Evolutionary conservation across 1,139 yeast genomes (phyloP).

Genomic region (Wickerhamomyces sp.): DNA sequence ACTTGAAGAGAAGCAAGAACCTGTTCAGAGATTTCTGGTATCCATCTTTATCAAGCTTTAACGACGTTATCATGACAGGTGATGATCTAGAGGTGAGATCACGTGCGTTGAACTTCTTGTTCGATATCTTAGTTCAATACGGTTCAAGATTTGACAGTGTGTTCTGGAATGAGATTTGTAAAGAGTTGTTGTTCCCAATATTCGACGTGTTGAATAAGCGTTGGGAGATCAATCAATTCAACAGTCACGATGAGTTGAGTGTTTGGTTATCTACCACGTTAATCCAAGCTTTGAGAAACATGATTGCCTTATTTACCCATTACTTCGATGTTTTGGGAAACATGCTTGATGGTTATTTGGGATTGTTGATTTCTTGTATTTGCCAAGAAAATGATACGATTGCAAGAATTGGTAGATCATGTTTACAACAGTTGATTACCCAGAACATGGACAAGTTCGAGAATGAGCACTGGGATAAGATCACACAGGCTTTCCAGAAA

Average conservation of each 20-base stretch:
- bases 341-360: constrained; percentile 73
- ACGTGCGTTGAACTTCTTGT: constrained; percentile 75
- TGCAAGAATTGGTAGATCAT: constrained; percentile 88
- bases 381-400: constrained; percentile 97
- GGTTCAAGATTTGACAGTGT: constrained; percentile 69
- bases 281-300: constrained; percentile 88
- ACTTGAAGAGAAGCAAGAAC: constrained; percentile 30
- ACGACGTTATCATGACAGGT: constrained; percentile 87
- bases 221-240: constrained; percentile 66
- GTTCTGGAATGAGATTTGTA: constrained; percentile 82
- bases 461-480: constrained; percentile 67
- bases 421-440: constrained; percentile 71
- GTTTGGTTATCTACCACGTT: constrained; percentile 96
- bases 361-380: constrained; percentile 76
- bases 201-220: constrained; percentile 74
- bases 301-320: constrained; percentile 77
- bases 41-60: constrained; percentile 80
- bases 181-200: constrained; percentile 80
- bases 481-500: constrained; percentile 56
- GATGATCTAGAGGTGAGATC: constrained; percentile 94
- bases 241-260: constrained; percentile 73
- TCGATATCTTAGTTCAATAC: constrained; percentile 72
- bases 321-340: constrained; percentile 71
- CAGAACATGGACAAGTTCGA: constrained; percentile 68
- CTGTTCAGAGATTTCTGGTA: constrained; percentile 41